These are phyloP conservation scores for Trichoderma sp. DNA, from an alignment of 2,329 filamentous ascomycete species.

Conservation along the genomic window DNA sequence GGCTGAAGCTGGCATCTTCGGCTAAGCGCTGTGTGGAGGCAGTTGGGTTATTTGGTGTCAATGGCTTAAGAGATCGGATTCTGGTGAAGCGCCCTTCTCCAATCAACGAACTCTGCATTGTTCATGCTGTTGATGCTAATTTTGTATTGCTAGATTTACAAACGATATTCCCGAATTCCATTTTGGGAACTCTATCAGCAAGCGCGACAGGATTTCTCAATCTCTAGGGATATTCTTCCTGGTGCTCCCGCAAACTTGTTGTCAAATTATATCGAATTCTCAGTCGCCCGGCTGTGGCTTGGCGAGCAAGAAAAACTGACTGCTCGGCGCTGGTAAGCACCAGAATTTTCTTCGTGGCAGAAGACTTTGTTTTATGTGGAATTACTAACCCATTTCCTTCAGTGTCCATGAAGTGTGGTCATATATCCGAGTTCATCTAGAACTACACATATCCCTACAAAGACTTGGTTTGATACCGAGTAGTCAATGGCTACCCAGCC, in stretches of 20 bases:
- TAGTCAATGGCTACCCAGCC: constrained; percentile 45
- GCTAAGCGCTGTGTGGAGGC: constrained; percentile 39
- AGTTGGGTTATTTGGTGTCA: constrained; percentile 53
- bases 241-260: constrained; percentile 37
- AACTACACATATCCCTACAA: constrained; percentile 55
- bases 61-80: constrained; percentile 56
- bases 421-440: constrained; percentile 52
- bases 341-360: too few relatives aligned
- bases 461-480: constrained; percentile 50
- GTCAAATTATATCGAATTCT: constrained; percentile 33
- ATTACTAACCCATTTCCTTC: not conserved
- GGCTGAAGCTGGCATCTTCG: constrained; percentile 41
- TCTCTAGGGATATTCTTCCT: constrained; percentile 35
- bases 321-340: constrained; percentile 33
- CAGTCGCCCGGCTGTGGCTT: constrained; percentile 31
- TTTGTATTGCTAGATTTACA: constrained; percentile 48
- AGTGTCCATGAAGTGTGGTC: constrained; percentile 39
- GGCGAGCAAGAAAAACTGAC: constrained; percentile 28
- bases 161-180: constrained; percentile 49
- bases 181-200: constrained; percentile 47
- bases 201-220: constrained; percentile 33
- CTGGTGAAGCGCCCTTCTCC: constrained; percentile 40
- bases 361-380: not conserved
- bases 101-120: not conserved
- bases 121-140: not conserved